Percentiles rank a stretch among this genome's conserved stretches.
Conservation (phyloP, 176 grass and related monocot species). For the Canna indica region DNA sequence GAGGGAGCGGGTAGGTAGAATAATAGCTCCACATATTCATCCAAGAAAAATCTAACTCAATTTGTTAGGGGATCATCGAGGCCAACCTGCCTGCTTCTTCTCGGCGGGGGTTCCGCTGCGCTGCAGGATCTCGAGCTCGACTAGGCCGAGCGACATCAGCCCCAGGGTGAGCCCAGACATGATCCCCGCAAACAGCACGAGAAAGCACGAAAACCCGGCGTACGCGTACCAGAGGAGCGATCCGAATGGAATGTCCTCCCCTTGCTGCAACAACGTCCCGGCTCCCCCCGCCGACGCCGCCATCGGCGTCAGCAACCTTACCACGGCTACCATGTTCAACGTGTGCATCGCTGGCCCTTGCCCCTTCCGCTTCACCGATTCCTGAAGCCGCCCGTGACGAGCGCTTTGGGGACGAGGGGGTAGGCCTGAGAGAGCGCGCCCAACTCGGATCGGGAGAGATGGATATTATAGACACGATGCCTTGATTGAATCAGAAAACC, state of each 20-base stretch:
- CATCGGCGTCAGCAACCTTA: constrained; percentile 39
- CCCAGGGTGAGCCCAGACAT: constrained; percentile 98
- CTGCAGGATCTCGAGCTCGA: constrained; percentile 99
- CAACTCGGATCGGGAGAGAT: not conserved
- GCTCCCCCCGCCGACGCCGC: constrained; percentile 17
- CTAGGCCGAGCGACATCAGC: constrained; percentile 95
- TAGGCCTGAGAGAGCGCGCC: not conserved
- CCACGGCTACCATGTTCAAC: constrained; percentile 29
- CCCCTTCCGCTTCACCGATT: not conserved
- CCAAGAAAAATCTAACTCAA: not conserved
- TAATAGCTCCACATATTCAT: not conserved
- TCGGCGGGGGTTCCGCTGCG: constrained; percentile 74
- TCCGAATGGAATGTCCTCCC: constrained; percentile 71
- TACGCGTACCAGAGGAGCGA: constrained; percentile 57
- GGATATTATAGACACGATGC: too few species aligned
- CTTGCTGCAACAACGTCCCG: constrained; percentile 25
- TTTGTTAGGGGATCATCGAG: not conserved
- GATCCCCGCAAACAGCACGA: constrained; percentile 96
- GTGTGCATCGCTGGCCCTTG: constrained; percentile 28
- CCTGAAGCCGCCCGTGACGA: not conserved
- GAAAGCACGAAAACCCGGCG: constrained; percentile 70
- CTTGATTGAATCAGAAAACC: too few species aligned
- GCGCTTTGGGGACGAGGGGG: not conserved
- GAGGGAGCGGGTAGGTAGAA: not conserved
- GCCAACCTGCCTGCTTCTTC: constrained; percentile 83